Conservation (phyloP, 2,329 filamentous ascomycete genomes). For the Dactylellina drechsleri region DNA sequence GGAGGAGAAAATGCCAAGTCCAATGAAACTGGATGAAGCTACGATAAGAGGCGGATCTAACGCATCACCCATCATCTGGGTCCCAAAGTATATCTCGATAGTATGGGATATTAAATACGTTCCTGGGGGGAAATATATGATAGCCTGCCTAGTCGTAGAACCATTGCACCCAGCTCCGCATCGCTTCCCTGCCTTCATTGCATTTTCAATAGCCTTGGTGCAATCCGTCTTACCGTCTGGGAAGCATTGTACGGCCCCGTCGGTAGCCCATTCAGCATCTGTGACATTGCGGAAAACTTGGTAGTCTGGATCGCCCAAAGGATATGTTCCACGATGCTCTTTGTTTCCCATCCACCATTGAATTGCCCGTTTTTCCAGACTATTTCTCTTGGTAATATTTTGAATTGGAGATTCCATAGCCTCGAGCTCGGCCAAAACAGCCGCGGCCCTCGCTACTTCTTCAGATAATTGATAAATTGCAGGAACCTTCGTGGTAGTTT, state of each 20-base stretch:
- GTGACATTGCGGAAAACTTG: slow-evolving; percentile 29
- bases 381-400: neutral
- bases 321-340: slow-evolving; percentile 21
- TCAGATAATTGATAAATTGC: slow-evolving; percentile 11
- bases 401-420: neutral
- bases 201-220: slow-evolving; percentile 56
- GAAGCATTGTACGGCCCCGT: slow-evolving; percentile 58
- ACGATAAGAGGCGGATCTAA: slow-evolving; percentile 72
- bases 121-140: slow-evolving; percentile 59
- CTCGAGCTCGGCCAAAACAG: slow-evolving; percentile 10
- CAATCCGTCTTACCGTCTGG: slow-evolving; percentile 70
- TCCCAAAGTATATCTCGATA: slow-evolving; percentile 55
- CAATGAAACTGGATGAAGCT: slow-evolving; percentile 75
- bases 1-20: slow-evolving; percentile 84
- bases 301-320: slow-evolving; percentile 1
- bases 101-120: slow-evolving; percentile 56
- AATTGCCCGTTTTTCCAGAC: neutral
- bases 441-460: slow-evolving; percentile 3
- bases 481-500: too few species aligned
- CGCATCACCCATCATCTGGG: slow-evolving; percentile 60
- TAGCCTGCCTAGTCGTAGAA: slow-evolving; percentile 53
- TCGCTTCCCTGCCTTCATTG: slow-evolving; percentile 45
- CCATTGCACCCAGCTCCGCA: slow-evolving; percentile 54
- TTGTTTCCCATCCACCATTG: slow-evolving; percentile 26
- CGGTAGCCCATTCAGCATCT: slow-evolving; percentile 21